Conservation (phyloP, 2,329 filamentous ascomycete genomes). For the Penicillium fuscoglaucum region DNA sequence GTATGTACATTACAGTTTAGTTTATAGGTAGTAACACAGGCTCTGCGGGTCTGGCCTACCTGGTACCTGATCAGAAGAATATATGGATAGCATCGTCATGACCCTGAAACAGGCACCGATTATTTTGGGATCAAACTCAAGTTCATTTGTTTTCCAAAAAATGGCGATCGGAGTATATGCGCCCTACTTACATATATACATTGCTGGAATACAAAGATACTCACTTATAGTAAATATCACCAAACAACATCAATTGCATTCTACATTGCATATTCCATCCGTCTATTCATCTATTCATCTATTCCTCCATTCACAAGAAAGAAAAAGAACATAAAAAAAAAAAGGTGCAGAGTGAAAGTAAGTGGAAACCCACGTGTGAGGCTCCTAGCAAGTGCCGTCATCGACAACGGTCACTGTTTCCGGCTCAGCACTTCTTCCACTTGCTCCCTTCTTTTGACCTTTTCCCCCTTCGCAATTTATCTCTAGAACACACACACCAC, state of each 20-base stretch:
- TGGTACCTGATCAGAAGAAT: not conserved
- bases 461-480: not conserved
- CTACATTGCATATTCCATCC: not conserved
- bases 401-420: conserved; percentile 22
- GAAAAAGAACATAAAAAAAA: not conserved
- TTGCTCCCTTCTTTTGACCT: not conserved
- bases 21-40: not conserved
- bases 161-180: not conserved
- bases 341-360: not conserved
- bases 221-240: not conserved
- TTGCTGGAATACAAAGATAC: not conserved
- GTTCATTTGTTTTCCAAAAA: not conserved
- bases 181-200: not conserved
- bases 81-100: not conserved
- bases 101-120: not conserved
- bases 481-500: conserved; percentile 1
- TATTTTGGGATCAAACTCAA: not conserved
- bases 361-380: conserved; percentile 7
- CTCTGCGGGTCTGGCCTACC: not conserved
- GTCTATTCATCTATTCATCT: not conserved
- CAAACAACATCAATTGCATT: not conserved
- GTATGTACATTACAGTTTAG: not conserved
- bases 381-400: conserved; percentile 25
- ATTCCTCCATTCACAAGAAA: not conserved
- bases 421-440: conserved; percentile 13